Base-by-base conservation (phyloP, 805 yeast genomes). In the Wickerhamomyces pijperi region DNA sequence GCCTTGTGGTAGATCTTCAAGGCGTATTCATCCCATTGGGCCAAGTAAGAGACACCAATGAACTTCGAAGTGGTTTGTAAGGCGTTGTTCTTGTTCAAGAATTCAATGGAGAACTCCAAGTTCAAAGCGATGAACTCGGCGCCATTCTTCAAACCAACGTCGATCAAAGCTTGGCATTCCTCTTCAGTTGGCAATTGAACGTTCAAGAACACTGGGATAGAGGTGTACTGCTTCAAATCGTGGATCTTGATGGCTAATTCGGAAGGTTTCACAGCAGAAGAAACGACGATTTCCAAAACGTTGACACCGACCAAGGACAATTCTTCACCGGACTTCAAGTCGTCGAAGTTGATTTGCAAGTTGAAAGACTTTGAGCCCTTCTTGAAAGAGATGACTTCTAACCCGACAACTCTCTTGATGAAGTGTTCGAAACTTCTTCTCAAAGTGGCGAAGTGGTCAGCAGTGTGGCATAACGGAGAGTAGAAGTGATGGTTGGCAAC, bases 221-320 rank as follows among this genome's bases (percentile, higher is more conserved):
- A 61, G 14, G 82, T 67, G 36, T 68, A 68, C 54, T 71, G 70
- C 55, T 96, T 76, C 46, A 90, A 60, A 14, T 69, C 49, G 2
- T 86, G 82, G 39, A 85, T 62, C 56, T 87, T 95, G 44, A 74
- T 76, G 41, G 81, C 77, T 25, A 88, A 85, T 55, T 69, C 82
- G 8, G 66, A 67, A 17, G 59, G 49, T 28, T 69, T 67, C 44
- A 63, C 64, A 39, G 70, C 39, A 17, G 40, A 32, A 60, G 44
- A 87, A 67, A 43, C 75, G 65, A 59, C 85, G 95, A 90, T 64
- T 55, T 90, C 96, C 29, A 90, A 78, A 7, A 94, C 95, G 46
- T 74, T 72, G 46, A 80, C 72, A 3, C 96, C 97, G 39, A 72
- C 61, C 34, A 86, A 60, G 4, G 33, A 19, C 19, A 31, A 31